Evolutionary conservation across 805 yeast species (phyloP).

Genomic region (Candida easanensis): DNA sequence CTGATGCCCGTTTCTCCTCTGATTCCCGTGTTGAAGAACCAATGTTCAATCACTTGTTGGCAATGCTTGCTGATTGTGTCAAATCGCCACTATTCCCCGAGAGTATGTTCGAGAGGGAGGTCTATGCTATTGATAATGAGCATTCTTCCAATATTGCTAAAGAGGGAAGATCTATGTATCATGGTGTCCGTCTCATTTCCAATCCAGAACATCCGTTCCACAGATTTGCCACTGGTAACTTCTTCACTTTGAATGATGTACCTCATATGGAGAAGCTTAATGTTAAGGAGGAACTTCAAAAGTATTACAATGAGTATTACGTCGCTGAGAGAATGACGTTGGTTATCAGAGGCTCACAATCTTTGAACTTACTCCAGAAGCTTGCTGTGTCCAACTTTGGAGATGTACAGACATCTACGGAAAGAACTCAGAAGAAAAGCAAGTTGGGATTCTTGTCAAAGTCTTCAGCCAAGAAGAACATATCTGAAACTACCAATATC

Average conservation of each 20-base stretch:
- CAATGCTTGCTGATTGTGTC: slow-evolving; percentile 51
- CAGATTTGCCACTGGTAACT: slow-evolving; percentile 65
- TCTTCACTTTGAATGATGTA: slow-evolving; percentile 41
- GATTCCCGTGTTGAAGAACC: slow-evolving; percentile 26
- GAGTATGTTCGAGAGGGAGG: slow-evolving; percentile 44
- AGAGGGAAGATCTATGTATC: slow-evolving; percentile 48
- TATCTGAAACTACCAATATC: too few species aligned
- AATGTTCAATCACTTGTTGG: slow-evolving; percentile 43
- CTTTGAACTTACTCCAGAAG: slow-evolving; percentile 54
- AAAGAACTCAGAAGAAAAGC: slow-evolving; percentile 10
- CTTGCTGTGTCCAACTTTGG: slow-evolving; percentile 44
- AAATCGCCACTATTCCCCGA: slow-evolving; percentile 48
- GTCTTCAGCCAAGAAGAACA: not conserved
- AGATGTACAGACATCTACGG: slow-evolving; percentile 24
- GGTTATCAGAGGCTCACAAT: slow-evolving; percentile 65
- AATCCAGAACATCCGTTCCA: slow-evolving; percentile 49
- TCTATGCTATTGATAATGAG: slow-evolving; percentile 63
- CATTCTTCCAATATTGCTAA: slow-evolving; percentile 51
- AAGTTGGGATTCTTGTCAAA: slow-evolving; percentile 9
- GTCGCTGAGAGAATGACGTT: slow-evolving; percentile 49
- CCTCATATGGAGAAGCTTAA: slow-evolving; percentile 34
- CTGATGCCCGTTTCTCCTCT: slow-evolving; percentile 29
- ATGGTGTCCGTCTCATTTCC: slow-evolving; percentile 54
- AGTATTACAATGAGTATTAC: slow-evolving; percentile 43
- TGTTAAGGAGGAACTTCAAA: slow-evolving; percentile 34